Evolutionary conservation across 495 filamentous ascomycete species (phyloP).

Genomic region (Penicillium pancosmium): DNA sequence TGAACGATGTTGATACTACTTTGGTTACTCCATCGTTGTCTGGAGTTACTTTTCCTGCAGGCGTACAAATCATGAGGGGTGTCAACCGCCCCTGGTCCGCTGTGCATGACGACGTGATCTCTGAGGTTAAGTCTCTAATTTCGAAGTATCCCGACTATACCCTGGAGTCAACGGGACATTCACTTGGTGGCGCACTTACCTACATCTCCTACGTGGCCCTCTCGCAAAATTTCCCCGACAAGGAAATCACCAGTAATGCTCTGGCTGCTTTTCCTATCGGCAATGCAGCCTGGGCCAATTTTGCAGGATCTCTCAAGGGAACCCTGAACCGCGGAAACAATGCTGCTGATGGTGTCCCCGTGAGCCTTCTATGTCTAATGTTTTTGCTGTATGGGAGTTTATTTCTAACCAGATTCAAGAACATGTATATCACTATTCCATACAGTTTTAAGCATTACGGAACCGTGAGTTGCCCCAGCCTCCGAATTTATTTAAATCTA

Average conservation of each 20-base stretch:
- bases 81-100: slow-evolving; percentile 33
- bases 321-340: slow-evolving; percentile 38
- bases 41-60: slow-evolving; percentile 34
- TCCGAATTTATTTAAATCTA: neutral
- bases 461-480: slow-evolving; percentile 21
- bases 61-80: slow-evolving; percentile 34
- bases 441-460: slow-evolving; percentile 36
- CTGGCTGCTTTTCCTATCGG: slow-evolving; percentile 41
- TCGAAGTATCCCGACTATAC: slow-evolving; percentile 32
- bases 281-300: slow-evolving; percentile 34
- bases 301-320: slow-evolving; percentile 29
- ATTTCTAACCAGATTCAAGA: slow-evolving; percentile 25
- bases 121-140: slow-evolving; percentile 32
- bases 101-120: slow-evolving; percentile 34
- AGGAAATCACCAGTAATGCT: slow-evolving; percentile 34
- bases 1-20: slow-evolving; percentile 39
- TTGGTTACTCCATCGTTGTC: slow-evolving; percentile 34
- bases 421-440: slow-evolving; percentile 34
- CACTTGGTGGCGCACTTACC: slow-evolving; percentile 37
- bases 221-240: slow-evolving; percentile 35
- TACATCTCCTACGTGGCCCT: slow-evolving; percentile 40
- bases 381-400: neutral
- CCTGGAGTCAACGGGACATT: slow-evolving; percentile 38
- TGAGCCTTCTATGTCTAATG: slow-evolving; percentile 7
- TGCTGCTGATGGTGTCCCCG: slow-evolving; percentile 33